A percentile compares a stretch with the other conserved stretches of the same genome.
Evolutionary conservation across 1,139 yeast genomes (phyloP).

Genomic region (Geotrichum bryndzae): DNA sequence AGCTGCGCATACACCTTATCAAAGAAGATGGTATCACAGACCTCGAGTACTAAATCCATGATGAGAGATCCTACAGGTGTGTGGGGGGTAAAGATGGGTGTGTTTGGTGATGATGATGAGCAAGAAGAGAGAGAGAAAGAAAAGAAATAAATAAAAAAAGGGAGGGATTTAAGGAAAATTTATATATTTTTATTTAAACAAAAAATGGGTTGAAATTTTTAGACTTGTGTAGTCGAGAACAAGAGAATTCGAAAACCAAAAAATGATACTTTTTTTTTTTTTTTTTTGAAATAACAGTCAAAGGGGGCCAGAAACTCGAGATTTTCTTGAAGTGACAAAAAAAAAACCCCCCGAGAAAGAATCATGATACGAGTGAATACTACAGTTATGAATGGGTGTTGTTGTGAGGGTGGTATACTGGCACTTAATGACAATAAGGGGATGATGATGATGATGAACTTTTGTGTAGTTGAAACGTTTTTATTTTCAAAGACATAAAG

Average conservation of each 20-base stretch:
- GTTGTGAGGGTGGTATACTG: no score
- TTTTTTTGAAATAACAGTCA: no score
- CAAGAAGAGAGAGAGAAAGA: not conserved
- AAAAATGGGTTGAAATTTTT: not conserved
- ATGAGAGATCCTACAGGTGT: not conserved
- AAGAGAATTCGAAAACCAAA: not conserved
- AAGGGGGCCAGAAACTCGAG: not conserved
- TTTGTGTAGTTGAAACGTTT: no score
- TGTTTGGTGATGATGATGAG: not conserved
- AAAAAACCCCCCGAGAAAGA: no score
- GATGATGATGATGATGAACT: no score
- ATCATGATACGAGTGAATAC: no score
- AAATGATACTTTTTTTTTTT: not conserved
- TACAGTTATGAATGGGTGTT: no score
- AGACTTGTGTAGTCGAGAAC: not conserved
- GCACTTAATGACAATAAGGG: no score
- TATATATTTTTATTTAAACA: not conserved
- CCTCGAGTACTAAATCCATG: conserved; percentile 89
- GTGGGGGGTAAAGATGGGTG: not conserved
- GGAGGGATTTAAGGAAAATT: not conserved
- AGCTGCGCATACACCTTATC: conserved; percentile 65
- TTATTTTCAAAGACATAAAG: no score
- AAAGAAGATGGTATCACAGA: conserved; percentile 60
- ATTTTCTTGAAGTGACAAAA: no score
- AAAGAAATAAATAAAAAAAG: not conserved